Evolutionary conservation across 768 basidiomycete species (phyloP).

Genomic region (Trametopsis cervina): DNA sequence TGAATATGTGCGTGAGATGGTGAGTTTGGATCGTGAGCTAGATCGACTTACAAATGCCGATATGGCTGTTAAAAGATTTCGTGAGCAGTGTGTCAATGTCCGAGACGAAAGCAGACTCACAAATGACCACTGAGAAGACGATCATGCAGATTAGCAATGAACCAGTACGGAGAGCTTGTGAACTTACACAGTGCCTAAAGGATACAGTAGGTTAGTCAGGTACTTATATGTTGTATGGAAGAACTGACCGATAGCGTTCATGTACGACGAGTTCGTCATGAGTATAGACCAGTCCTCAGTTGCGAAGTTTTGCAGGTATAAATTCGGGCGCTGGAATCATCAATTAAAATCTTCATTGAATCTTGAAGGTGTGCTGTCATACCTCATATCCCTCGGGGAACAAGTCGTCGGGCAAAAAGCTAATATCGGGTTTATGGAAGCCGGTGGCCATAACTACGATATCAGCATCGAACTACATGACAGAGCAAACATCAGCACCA

Average conservation of each 20-base stretch:
- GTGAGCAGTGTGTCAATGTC: neutral
- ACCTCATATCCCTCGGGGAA: constrained; percentile 46
- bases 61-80: constrained; percentile 32
- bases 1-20: no score
- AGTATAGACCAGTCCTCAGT: constrained; percentile 47
- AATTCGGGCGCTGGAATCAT: constrained; percentile 32
- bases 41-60: constrained; percentile 40
- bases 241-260: constrained; percentile 40
- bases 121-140: constrained; percentile 30
- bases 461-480: constrained; percentile 33
- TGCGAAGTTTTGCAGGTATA: constrained; percentile 50
- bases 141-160: neutral
- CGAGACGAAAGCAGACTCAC: constrained; percentile 22
- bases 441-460: constrained; percentile 48
- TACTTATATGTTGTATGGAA: neutral
- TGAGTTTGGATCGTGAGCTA: neutral
- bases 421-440: constrained; percentile 37
- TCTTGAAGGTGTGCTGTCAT: neutral
- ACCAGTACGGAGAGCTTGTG: constrained; percentile 8
- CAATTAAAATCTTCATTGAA: no score
- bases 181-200: constrained; percentile 23
- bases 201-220: neutral
- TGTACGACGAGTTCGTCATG: constrained; percentile 44
- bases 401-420: constrained; percentile 39
- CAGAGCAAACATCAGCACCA: neutral